phyloP scores from a whole-genome alignment of 257 asterid genomes.

The Schizonepeta tenuifolia region DNA sequence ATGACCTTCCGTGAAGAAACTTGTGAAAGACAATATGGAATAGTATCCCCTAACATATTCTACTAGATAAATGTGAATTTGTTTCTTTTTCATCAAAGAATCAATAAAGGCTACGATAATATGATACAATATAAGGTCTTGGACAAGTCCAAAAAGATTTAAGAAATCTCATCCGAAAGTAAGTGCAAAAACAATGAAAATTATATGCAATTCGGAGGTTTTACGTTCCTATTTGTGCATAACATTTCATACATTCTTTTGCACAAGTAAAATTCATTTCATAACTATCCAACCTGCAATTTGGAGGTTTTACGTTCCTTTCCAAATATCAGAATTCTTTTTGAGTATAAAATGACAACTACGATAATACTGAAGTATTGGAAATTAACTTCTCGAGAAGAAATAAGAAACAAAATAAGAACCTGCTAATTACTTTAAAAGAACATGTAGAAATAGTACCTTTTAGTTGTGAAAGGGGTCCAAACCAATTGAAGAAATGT shows the following conservation, averaged over 20 bases:
- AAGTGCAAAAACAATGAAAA: too few relatives aligned
- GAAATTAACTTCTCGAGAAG: too few relatives aligned
- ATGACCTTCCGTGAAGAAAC: background rate
- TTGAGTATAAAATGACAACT: too few relatives aligned
- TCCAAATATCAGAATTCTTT: too few relatives aligned
- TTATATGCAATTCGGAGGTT: too few relatives aligned
- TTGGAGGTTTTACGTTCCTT: background rate
- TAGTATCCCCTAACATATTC: background rate
- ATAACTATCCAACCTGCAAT: too few relatives aligned
- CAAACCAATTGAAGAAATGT: background rate
- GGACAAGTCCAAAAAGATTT: too few relatives aligned
- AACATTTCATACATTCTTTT: background rate
- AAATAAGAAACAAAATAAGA: too few relatives aligned
- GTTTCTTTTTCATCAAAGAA: background rate
- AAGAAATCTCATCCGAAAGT: too few relatives aligned
- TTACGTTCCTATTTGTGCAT: too few relatives aligned
- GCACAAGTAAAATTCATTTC: too few relatives aligned
- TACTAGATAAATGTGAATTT: background rate
- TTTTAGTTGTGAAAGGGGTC: background rate
- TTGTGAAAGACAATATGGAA: background rate
- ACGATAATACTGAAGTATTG: too few relatives aligned
- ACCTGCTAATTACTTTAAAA: background rate
- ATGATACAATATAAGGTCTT: background rate
- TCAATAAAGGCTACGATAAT: background rate
- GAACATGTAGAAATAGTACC: background rate